Conservation (phyloP, 2,329 filamentous ascomycete species). For the Phoma sp. region DNA sequence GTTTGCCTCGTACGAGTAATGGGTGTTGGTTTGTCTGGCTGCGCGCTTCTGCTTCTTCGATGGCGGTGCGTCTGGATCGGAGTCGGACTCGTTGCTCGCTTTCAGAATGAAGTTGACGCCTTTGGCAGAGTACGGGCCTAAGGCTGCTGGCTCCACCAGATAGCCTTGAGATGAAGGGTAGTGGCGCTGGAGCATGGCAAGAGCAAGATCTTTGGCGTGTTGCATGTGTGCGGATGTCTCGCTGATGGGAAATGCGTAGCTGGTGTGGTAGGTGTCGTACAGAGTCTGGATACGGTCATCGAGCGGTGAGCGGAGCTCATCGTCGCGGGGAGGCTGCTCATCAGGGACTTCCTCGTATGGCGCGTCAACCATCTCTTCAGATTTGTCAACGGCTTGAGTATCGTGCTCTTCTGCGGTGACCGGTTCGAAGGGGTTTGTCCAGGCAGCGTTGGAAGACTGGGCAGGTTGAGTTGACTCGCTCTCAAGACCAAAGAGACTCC, state of each 20-base stretch:
- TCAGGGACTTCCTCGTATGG: neutral
- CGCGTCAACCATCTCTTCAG: neutral
- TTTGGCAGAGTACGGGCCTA: slow-evolving; percentile 17
- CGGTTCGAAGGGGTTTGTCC: neutral
- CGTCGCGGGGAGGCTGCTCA: too few relatives aligned
- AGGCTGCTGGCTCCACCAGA: slow-evolving; percentile 16
- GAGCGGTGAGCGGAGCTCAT: neutral
- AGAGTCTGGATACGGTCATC: slow-evolving; percentile 13
- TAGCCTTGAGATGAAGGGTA: slow-evolving; percentile 31
- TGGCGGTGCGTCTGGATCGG: slow-evolving; percentile 9
- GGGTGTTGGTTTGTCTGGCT: neutral
- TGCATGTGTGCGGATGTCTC: slow-evolving; percentile 20
- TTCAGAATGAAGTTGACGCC: slow-evolving; percentile 26
- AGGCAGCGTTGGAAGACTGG: neutral
- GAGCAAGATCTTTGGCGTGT: slow-evolving; percentile 26
- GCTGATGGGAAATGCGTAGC: slow-evolving; percentile 17
- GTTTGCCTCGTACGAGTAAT: neutral
- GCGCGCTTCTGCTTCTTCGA: slow-evolving; percentile 8
- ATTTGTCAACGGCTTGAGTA: neutral
- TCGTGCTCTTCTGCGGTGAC: neutral
- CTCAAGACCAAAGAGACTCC: neutral
- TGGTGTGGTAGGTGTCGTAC: slow-evolving; percentile 18
- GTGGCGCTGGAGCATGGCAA: slow-evolving; percentile 32
- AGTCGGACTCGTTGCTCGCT: slow-evolving; percentile 3
- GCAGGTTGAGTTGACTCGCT: neutral